Evolutionary conservation across 1,284 basidiomycete species (phyloP).

Genomic region (Rhizoctonia solani): DNA sequence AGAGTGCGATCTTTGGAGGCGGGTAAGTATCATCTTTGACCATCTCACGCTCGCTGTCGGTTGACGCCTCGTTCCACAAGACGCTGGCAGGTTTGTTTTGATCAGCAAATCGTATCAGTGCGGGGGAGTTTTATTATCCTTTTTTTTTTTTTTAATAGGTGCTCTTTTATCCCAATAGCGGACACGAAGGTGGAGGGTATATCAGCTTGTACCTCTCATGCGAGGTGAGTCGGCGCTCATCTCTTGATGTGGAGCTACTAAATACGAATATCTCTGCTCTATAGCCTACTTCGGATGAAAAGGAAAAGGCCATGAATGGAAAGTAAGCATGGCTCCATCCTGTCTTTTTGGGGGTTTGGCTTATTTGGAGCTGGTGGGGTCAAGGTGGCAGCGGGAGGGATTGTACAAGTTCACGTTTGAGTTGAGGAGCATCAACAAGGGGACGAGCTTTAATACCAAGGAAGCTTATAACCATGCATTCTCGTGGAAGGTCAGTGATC

Average conservation of each 20-base stretch:
- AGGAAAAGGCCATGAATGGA: slow-evolving; percentile 64
- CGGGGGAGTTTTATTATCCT: too few relatives aligned
- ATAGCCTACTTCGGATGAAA: slow-evolving; percentile 75
- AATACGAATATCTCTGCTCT: slow-evolving; percentile 1
- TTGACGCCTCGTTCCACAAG: not conserved
- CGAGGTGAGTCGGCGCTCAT: slow-evolving; percentile 64
- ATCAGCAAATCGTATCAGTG: not conserved
- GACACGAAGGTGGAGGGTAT: slow-evolving; percentile 55
- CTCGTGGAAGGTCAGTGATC: slow-evolving; percentile 66
- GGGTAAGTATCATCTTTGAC: slow-evolving; percentile 47
- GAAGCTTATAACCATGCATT: slow-evolving; percentile 86
- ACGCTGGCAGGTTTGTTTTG: slow-evolving; percentile 62
- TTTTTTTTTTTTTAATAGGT: slow-evolving; percentile 52
- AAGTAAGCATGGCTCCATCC: slow-evolving; percentile 52
- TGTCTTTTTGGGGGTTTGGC: not conserved
- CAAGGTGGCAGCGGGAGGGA: slow-evolving; percentile 85
- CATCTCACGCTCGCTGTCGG: not conserved
- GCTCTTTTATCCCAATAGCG: slow-evolving; percentile 81
- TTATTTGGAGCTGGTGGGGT: not conserved
- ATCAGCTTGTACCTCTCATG: slow-evolving; percentile 80
- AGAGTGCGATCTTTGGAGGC: slow-evolving; percentile 66
- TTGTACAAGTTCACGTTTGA: slow-evolving; percentile 85
- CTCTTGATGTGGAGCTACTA: slow-evolving; percentile 6
- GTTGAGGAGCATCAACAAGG: slow-evolving; percentile 59
- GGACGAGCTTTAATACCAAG: slow-evolving; percentile 62